A percentile compares a stretch with the other conserved stretches of the same genome.
Evolutionary conservation across 352 stramenopile genomes (phyloP).

Genomic region (Phytophthora kernoviae): DNA sequence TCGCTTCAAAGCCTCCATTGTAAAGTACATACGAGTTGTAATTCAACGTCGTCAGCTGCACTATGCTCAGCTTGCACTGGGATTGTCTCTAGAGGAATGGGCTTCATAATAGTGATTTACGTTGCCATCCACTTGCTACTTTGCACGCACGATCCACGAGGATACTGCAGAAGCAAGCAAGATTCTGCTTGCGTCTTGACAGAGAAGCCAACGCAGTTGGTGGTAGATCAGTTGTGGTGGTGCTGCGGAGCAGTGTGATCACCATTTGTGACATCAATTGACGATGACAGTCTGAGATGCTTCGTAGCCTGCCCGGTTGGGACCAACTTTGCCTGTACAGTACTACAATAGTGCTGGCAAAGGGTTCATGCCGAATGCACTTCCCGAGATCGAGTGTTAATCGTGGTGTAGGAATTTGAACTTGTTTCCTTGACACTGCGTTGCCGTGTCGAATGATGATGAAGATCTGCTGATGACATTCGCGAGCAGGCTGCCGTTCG

Average conservation of each 20-base stretch:
- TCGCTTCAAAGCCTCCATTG: too few species aligned
- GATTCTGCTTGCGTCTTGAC: conserved; percentile 1
- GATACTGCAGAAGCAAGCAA: too few species aligned
- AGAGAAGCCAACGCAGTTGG: not conserved
- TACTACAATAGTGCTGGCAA: not conserved
- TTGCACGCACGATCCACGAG: not conserved
- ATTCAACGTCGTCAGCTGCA: too few species aligned
- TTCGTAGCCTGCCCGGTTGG: too few species aligned
- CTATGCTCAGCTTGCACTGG: too few species aligned
- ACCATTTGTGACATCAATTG: not conserved
- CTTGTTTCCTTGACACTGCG: conserved; percentile 6
- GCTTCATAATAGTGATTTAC: not conserved
- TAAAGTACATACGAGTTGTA: too few species aligned
- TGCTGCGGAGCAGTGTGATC: not conserved
- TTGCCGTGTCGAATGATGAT: conserved; percentile 3
- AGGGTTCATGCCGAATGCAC: too few species aligned
- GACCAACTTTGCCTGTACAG: not conserved
- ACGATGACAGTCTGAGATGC: too few species aligned
- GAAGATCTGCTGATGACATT: conserved; percentile 23
- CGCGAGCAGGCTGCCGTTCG: not conserved
- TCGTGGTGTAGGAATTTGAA: not conserved
- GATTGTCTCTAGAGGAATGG: too few species aligned
- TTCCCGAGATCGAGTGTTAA: too few species aligned
- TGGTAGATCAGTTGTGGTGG: too few species aligned
- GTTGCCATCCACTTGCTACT: not conserved